Evolutionary conservation across 2,329 filamentous ascomycete genomes (phyloP), one percentile per base, ranked within the genome.

Genomic region (Lithohypha guttulata): DNA sequence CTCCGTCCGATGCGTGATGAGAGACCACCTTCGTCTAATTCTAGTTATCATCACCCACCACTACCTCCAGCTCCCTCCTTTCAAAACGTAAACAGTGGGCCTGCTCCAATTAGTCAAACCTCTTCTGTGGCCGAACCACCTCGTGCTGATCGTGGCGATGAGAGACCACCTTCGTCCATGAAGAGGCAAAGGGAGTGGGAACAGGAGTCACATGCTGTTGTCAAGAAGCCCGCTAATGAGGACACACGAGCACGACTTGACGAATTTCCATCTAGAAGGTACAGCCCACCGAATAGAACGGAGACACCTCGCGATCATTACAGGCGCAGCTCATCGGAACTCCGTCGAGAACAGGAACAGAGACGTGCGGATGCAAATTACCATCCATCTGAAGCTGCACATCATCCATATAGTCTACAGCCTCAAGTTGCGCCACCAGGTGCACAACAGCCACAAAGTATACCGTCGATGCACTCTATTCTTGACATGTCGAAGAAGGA

Each of bases 181-280:
- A 98, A 98, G 70, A 77, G 91, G 42, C 73, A 79, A 58, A 79
- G 87, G 34, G 91, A 96, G 55, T 95, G 91, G 87, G n/a, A n/a
- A n/a, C n/a, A n/a, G n/a, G 91, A 96, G 50, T 81, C 89, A 23
- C 85, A 93, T 23, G 69, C 59, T 9, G 61, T 63, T 5, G 52
- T 71, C 30, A 93, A 95, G 67, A 95, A 95, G 65, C 77, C 83
- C 45, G 80, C 84, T 7, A 93, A 79, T 26, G 89, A 96, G 4
- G 87, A 95, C 59, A 85, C 74, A 48, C 79, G 89, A 29, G 84
- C 84, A 42, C 82, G 85, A 39, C 70, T 95, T 49, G 86, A 94
- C 26, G 86, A 95, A 53, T 74, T 84, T 55, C 77, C 79, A 44
- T 79, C 82, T 55, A 83, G 86, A 43, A 79, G 86, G 29, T 78